A percentile compares a stretch with the other conserved stretches of the same genome.
Conservation (phyloP, 1,139 yeast genomes). For the Yamadazyma mexicana region DNA sequence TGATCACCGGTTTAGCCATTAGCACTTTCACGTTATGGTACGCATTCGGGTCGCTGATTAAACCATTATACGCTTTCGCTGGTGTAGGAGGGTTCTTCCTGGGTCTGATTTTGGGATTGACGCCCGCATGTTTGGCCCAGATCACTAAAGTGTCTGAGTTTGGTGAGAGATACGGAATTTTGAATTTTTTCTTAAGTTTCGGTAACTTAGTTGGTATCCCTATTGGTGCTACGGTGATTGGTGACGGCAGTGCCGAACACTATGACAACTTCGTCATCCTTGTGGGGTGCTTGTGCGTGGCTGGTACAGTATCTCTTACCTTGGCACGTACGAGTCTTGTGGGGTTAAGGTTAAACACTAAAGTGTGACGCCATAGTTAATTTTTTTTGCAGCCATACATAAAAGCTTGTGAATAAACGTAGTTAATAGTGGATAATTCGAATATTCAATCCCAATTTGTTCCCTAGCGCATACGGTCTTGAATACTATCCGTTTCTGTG, state of each 20-base stretch:
- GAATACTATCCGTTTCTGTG: too few relatives aligned
- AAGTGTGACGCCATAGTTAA: constrained; percentile 9
- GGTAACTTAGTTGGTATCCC: constrained; percentile 49
- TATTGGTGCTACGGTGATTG: constrained; percentile 51
- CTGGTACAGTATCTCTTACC: constrained; percentile 22
- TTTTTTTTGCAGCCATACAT: too few relatives aligned
- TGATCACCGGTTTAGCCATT: constrained; percentile 43
- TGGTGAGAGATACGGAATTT: constrained; percentile 40
- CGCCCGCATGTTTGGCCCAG: constrained; percentile 42
- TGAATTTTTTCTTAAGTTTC: constrained; percentile 34
- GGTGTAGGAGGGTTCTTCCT: constrained; percentile 51
- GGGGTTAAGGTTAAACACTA: constrained; percentile 22
- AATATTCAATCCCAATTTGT: too few relatives aligned
- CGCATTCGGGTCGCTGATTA: constrained; percentile 49
- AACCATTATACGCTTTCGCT: constrained; percentile 46
- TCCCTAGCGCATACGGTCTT: too few relatives aligned
- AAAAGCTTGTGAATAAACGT: too few relatives aligned
- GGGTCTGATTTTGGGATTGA: constrained; percentile 28
- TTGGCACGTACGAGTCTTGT: constrained; percentile 23
- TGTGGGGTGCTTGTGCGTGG: constrained; percentile 21
- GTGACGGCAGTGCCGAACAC: constrained; percentile 25
- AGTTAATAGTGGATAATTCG: too few relatives aligned
- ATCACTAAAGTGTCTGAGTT: constrained; percentile 28
- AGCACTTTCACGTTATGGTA: constrained; percentile 49
- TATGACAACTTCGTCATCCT: constrained; percentile 27